Evolutionary conservation across 345 rosid species (phyloP).

Genomic region (Abelmoschus esculentus): DNA sequence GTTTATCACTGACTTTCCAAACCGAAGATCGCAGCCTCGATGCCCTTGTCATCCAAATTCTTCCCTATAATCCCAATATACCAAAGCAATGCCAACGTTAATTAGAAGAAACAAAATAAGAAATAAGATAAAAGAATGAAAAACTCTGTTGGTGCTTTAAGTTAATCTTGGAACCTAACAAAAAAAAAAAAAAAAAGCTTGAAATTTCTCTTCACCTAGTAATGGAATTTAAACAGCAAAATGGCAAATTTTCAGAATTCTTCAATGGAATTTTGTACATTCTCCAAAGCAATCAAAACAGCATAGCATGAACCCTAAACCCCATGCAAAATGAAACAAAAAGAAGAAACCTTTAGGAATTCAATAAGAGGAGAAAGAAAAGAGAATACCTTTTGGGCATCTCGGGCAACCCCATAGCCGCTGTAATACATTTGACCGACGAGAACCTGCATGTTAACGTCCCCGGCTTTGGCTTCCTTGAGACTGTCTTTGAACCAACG

Average conservation of each 20-base stretch:
- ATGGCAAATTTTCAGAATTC: neutral
- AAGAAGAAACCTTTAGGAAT: neutral
- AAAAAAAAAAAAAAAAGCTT: neutral
- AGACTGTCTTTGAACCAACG: constrained; percentile 92
- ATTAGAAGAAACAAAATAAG: neutral
- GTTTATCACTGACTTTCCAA: constrained; percentile 83
- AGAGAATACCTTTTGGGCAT: constrained; percentile 58
- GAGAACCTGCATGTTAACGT: constrained; percentile 80
- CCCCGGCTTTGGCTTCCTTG: constrained; percentile 88
- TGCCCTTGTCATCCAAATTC: constrained; percentile 81
- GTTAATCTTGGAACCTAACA: neutral
- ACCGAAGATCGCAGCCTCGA: constrained; percentile 67
- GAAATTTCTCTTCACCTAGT: neutral
- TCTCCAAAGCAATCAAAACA: neutral
- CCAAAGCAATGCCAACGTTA: neutral
- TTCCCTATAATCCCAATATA: constrained; percentile 44
- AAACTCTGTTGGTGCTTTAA: neutral
- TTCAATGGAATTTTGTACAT: neutral
- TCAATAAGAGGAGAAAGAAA: neutral
- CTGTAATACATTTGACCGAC: constrained; percentile 88
- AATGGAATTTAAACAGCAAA: neutral
- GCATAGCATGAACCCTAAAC: constrained; percentile 5
- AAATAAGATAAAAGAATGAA: neutral
- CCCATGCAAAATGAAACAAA: neutral
- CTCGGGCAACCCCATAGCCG: constrained; percentile 85